A percentile compares a stretch with the other conserved stretches of the same genome.
These are phyloP conservation scores for Emericellopsis atlantica DNA, from an alignment of 2,329 filamentous ascomycete species.

Conservation along the genomic window DNA sequence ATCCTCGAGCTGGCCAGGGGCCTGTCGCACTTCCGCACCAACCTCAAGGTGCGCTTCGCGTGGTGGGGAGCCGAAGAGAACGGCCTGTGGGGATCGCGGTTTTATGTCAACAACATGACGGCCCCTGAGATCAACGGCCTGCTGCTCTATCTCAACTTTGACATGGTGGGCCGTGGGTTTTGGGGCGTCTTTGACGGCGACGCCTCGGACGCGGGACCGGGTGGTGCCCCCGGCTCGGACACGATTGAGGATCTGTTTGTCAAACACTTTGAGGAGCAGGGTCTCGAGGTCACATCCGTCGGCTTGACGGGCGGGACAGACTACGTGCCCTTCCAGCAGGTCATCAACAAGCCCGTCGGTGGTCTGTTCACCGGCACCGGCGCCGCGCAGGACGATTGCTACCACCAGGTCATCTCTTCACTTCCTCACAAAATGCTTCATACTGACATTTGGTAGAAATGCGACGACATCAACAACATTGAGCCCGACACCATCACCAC, in stretches of 20 bases:
- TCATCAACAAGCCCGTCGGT: conserved; percentile 36
- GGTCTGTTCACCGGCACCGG: conserved; percentile 50
- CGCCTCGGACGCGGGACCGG: conserved; percentile 21
- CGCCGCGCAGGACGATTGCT: conserved; percentile 22
- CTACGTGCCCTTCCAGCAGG: conserved; percentile 45
- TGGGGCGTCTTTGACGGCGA: conserved; percentile 21
- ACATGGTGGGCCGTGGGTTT: conserved; percentile 24
- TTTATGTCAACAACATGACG: conserved; percentile 23
- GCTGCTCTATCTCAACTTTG: conserved; percentile 25
- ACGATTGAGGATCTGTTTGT: conserved; percentile 19
- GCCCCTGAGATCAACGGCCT: conserved; percentile 17
- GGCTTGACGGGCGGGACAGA: conserved; percentile 37
- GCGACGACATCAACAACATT: conserved; percentile 20
- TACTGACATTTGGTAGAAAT: conserved; percentile 3
- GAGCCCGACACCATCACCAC: conserved; percentile 15
- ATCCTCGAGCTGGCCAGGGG: conserved; percentile 26
- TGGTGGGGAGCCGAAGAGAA: conserved; percentile 34
- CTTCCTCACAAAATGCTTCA: too few species aligned
- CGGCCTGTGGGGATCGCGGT: conserved; percentile 20
- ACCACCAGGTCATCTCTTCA: conserved; percentile 11
- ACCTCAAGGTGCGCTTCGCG: conserved; percentile 24
- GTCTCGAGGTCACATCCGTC: conserved; percentile 14
- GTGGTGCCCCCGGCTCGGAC: conserved; percentile 17
- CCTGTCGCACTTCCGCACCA: conserved; percentile 20
- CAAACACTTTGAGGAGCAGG: conserved; percentile 16